These are phyloP conservation scores for Pontederia paniculata DNA, from an alignment of 176 grass and related monocot genomes.

Conservation along the genomic window DNA sequence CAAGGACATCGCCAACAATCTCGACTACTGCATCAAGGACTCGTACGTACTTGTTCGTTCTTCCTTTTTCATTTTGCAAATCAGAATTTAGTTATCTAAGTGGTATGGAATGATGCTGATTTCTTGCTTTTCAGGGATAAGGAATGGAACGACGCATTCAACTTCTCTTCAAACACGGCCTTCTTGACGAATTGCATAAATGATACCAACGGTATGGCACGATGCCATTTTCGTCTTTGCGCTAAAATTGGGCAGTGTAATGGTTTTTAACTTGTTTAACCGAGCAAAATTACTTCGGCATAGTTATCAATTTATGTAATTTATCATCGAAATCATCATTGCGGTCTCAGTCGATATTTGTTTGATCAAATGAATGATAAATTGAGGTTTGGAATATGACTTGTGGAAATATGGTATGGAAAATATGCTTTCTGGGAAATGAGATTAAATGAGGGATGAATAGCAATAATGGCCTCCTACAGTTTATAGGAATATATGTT, in stretches of 20 bases:
- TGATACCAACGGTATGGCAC: slow-evolving; percentile 45
- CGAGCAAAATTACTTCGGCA: background rate
- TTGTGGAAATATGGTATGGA: no score
- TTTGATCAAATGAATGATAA: no score
- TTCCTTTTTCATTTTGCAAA: background rate
- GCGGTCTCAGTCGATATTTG: no score
- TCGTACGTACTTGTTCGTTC: slow-evolving; percentile 20
- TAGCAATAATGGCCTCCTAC: no score
- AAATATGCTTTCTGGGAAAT: no score
- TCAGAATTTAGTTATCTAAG: background rate
- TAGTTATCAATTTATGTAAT: no score
- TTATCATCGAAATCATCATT: no score
- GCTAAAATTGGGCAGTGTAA: background rate
- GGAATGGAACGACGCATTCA: slow-evolving; percentile 75
- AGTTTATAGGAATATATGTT: no score
- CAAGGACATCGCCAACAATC: slow-evolving; percentile 29
- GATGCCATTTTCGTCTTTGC: background rate
- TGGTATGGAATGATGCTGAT: background rate
- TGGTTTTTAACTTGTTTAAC: background rate
- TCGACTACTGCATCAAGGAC: slow-evolving; percentile 74
- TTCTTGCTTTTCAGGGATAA: slow-evolving; percentile 27
- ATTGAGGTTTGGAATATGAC: no score
- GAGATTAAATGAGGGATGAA: no score
- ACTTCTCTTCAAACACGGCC: slow-evolving; percentile 52
- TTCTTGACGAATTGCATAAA: slow-evolving; percentile 57